Conservation (phyloP, 2,329 filamentous ascomycete species). For the Fusarium graminum region DNA sequence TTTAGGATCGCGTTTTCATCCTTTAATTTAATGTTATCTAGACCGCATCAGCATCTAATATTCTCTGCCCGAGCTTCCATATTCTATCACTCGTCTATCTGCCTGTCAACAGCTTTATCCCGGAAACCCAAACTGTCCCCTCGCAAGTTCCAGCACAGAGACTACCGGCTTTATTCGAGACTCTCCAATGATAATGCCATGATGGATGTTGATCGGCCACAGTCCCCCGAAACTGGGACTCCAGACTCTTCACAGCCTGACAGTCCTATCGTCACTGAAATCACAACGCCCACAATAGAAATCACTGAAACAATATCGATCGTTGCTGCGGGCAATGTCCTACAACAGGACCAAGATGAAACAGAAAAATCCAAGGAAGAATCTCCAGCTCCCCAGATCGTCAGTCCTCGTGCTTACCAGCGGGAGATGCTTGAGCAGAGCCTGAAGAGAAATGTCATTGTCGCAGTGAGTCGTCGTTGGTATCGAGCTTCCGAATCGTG, state of each 20-base stretch:
- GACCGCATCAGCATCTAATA: background rate
- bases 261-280: slow-evolving; percentile 12
- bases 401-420: slow-evolving; percentile 74
- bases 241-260: slow-evolving; percentile 19
- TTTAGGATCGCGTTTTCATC: background rate
- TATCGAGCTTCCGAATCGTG: background rate
- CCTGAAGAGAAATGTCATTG: slow-evolving; percentile 76
- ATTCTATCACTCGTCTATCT: background rate
- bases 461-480: slow-evolving; percentile 65
- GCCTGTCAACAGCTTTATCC: background rate
- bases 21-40: background rate
- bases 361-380: slow-evolving; percentile 2
- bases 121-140: background rate
- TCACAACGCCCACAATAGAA: slow-evolving; percentile 6
- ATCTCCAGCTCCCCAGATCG: slow-evolving; percentile 42
- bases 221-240: slow-evolving; percentile 9
- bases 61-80: background rate
- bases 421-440: slow-evolving; percentile 81
- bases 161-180: background rate
- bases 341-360: background rate
- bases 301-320: slow-evolving; percentile 37
- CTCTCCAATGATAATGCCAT: background rate
- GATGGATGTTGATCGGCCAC: slow-evolving; percentile 10
- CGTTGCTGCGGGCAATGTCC: slow-evolving; percentile 4
- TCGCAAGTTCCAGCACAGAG: background rate